These are phyloP conservation scores for Cenococcum geophilum DNA, from an alignment of 495 filamentous ascomycete species.

Conservation along the genomic window DNA sequence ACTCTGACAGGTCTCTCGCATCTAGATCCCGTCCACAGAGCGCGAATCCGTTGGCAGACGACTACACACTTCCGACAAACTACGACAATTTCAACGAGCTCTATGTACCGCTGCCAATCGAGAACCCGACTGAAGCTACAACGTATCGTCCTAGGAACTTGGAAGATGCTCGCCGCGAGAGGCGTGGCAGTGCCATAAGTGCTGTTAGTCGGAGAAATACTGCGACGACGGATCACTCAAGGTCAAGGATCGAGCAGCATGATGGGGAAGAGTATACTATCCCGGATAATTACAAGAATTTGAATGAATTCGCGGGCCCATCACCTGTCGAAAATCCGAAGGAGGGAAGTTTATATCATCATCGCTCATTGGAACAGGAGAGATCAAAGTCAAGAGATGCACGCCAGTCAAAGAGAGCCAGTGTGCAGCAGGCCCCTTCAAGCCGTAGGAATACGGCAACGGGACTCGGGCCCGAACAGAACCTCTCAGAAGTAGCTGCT, in stretches of 20 bases:
- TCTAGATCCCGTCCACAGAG: slow-evolving; percentile 12
- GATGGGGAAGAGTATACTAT: slow-evolving; percentile 36
- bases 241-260: background rate
- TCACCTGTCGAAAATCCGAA: slow-evolving; percentile 45
- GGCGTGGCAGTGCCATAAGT: background rate
- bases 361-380: slow-evolving; percentile 33
- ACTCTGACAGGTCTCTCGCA: slow-evolving; percentile 19
- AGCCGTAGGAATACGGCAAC: background rate
- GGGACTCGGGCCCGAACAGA: background rate
- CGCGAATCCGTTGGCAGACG: slow-evolving; percentile 5
- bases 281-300: slow-evolving; percentile 46
- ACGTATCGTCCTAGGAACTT: slow-evolving; percentile 12
- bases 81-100: slow-evolving; percentile 25
- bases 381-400: slow-evolving; percentile 18
- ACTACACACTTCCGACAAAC: slow-evolving; percentile 18
- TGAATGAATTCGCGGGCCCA: slow-evolving; percentile 44
- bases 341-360: slow-evolving; percentile 34
- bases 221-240: background rate
- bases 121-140: slow-evolving; percentile 18
- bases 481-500: slow-evolving; percentile 16
- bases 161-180: slow-evolving; percentile 10
- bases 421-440: slow-evolving; percentile 4
- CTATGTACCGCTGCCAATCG: slow-evolving; percentile 17
- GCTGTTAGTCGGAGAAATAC: background rate
- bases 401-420: slow-evolving; percentile 8